Conservation (phyloP, 305 asterid genomes). For the Ilex paraguariensis region DNA sequence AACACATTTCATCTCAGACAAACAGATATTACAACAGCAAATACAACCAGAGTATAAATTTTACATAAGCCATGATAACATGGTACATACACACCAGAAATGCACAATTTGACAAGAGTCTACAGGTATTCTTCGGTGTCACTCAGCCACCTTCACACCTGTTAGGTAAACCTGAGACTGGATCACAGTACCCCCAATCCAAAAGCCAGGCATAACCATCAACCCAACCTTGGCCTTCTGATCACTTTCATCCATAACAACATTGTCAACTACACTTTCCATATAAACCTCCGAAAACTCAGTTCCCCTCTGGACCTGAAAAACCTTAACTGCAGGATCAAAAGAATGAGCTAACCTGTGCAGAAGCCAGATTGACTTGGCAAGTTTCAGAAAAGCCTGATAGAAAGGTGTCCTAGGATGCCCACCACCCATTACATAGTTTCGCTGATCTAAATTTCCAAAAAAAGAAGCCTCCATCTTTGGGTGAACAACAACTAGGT, state of each 20-base stretch:
- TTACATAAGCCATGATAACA: constrained; percentile 15
- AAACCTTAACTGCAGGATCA: constrained; percentile 73
- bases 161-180: constrained; percentile 86
- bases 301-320: constrained; percentile 71
- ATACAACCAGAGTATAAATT: constrained; percentile 9
- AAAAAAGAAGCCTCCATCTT: constrained; percentile 96
- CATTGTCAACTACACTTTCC: constrained; percentile 81
- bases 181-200: constrained; percentile 82
- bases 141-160: constrained; percentile 63
- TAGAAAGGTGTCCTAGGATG: constrained; percentile 96
- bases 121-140: constrained; percentile 14
- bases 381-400: constrained; percentile 89
- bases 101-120: constrained; percentile 13
- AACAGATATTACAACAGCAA: constrained; percentile 8
- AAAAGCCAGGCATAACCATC: constrained; percentile 98
- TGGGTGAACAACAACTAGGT: constrained; percentile 66
- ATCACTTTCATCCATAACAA: constrained; percentile 47
- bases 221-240: constrained; percentile 80
- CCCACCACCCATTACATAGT: constrained; percentile 68
- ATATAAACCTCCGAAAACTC: constrained; percentile 92
- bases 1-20: constrained; percentile 14
- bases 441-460: constrained; percentile 82
- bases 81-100: constrained; percentile 22
- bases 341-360: constrained; percentile 83
- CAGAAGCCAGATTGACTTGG: constrained; percentile 86